phyloP scores from a whole-genome alignment of 345 rosid species.

The Noccaea caerulescens region DNA sequence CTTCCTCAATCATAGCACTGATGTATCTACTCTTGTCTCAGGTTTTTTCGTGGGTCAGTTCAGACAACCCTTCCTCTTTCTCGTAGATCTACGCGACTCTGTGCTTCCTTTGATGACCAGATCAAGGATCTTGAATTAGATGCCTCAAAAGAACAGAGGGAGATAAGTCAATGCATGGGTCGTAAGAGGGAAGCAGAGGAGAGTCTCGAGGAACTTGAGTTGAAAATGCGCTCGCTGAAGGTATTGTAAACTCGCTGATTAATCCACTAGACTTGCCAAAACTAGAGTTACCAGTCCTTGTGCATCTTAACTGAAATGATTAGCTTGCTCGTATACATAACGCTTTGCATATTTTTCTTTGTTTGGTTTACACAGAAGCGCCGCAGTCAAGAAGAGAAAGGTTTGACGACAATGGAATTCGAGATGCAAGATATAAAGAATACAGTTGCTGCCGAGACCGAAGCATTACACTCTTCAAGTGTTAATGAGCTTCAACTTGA shows the following conservation, averaged over 20 bases:
- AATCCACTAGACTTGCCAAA: conserved; percentile 20
- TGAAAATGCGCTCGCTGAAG: conserved; percentile 52
- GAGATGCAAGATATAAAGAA: conserved; percentile 67
- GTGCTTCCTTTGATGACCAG: conserved; percentile 80
- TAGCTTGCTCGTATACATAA: conserved; percentile 6
- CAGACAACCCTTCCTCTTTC: conserved; percentile 77
- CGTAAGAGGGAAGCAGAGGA: conserved; percentile 63
- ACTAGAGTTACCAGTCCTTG: conserved; percentile 13
- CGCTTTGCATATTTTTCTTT: conserved; percentile 10
- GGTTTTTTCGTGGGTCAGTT: conserved; percentile 87
- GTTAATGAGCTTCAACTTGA: conserved; percentile 83
- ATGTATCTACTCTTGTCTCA: conserved; percentile 39
- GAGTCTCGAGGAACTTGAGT: conserved; percentile 53
- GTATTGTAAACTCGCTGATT: conserved; percentile 45
- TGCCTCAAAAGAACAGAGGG: conserved; percentile 43
- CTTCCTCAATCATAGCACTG: conserved; percentile 15
- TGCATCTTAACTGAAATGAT: conserved; percentile 17
- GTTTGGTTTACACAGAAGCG: conserved; percentile 55
- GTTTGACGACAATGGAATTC: conserved; percentile 53
- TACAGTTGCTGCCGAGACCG: conserved; percentile 53
- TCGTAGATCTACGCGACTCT: conserved; percentile 70
- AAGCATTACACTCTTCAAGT: conserved; percentile 52
- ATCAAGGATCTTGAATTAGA: conserved; percentile 66
- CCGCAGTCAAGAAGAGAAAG: conserved; percentile 54
- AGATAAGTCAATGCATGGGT: conserved; percentile 54